Percentiles rank a stretch among this genome's conserved stretches.
Evolutionary conservation across 2,329 filamentous ascomycete genomes (phyloP).

Genomic region (Colletotrichum nymphaeae): DNA sequence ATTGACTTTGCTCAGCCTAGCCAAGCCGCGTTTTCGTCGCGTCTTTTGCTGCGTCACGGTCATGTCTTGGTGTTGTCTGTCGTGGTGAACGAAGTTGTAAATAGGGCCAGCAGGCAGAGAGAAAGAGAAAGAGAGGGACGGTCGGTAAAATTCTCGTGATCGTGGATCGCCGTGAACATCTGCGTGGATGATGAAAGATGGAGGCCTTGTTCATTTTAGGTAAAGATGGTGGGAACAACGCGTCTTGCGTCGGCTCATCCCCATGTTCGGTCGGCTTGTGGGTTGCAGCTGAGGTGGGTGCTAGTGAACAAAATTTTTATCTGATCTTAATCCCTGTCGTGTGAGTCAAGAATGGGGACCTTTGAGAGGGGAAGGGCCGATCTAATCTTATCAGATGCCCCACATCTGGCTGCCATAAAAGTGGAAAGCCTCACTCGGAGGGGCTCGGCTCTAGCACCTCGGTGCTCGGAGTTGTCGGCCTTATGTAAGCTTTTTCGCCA

Average conservation of each 20-base stretch:
- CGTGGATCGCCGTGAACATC: neutral
- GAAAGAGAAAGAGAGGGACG: neutral
- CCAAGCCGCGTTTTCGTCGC: neutral
- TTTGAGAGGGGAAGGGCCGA: conserved; percentile 27
- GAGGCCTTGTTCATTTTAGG: conserved; percentile 1
- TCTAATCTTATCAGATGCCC: conserved; percentile 37
- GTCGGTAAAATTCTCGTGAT: neutral
- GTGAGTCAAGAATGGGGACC: conserved; percentile 31
- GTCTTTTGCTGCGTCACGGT: neutral
- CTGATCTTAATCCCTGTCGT: conserved; percentile 32
- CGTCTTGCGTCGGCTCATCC: conserved; percentile 26
- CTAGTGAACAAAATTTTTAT: conserved; percentile 14
- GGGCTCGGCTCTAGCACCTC: conserved; percentile 19
- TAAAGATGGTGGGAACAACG: conserved; percentile 1
- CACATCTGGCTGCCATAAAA: neutral
- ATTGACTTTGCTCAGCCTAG: neutral
- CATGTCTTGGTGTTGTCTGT: neutral
- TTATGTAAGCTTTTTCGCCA: conserved; percentile 10
- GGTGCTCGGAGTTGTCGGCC: conserved; percentile 15
- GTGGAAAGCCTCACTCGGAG: conserved; percentile 3
- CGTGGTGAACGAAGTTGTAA: neutral
- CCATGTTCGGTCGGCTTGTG: conserved; percentile 15
- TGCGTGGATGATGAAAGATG: neutral
- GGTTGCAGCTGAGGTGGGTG: neutral
- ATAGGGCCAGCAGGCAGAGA: neutral